Evolutionary conservation across 176 grass and related monocot genomes (phyloP), one percentile per base, ranked within the genome.

Genomic region (Oropetium thomaeum): DNA sequence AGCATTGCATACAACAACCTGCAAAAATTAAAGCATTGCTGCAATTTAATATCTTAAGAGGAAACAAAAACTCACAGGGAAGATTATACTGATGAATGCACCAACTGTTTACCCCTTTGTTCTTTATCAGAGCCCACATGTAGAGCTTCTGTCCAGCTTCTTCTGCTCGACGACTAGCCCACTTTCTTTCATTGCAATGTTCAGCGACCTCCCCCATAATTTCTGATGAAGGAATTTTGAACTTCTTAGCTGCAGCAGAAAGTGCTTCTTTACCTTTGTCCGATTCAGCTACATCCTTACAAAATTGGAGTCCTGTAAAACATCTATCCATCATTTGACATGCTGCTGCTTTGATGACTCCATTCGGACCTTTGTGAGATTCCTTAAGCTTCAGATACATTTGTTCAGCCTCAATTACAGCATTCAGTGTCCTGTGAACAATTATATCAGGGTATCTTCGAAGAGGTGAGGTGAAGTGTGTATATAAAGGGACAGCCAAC

Each of bases 371-470:
- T 22, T 41, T 31, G 32, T 40, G 12, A 87, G 19, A 35, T 63
- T 81, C 74, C 34, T 71, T 90, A 68, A 77, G 71, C 75, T 97
- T 90, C 51, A 80, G 42, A 93, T 84, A 97, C 67, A 64, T 54
- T 71, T 87, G 68, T 65, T 97, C 96, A 76, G 96, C 91, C 52
- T 92, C 91, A 65, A 94, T 66, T 66, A 88, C 86, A 37, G 96
- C 96, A 80, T 71, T 87, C 62, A 98, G 73, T 76, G 79, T 94
- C 75, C 91, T 88, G 67, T 98, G 96, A 66, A 98, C 96, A 81
- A 98, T 81, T 83, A 98, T 90, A 86, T 98, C 96, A 76, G 96
- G 84, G 74, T 98, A 98, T 79, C 96, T 90, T 81, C 91, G 70
- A 67, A 98, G 85, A 19, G 96, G 96, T 10, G 96, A 98, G 57